These are phyloP conservation scores for Gossypium davidsonii DNA, from an alignment of 441 rosid genomes.

Conservation along the genomic window DNA sequence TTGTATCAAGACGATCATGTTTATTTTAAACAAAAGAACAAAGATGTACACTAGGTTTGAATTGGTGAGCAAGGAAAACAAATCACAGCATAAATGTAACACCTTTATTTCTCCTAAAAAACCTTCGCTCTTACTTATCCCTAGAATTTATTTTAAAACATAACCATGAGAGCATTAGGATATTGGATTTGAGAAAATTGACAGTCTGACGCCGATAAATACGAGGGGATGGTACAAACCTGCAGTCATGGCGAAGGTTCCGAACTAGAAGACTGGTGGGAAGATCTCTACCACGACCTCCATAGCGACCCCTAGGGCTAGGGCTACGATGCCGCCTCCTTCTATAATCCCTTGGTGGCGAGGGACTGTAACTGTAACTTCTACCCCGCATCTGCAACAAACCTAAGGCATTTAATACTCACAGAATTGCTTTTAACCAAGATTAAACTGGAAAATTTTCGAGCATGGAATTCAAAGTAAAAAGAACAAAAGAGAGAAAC, in stretches of 20 bases:
- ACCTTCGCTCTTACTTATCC: neutral
- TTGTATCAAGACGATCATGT: neutral
- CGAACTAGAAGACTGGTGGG: conserved; percentile 90
- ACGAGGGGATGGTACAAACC: conserved; percentile 29
- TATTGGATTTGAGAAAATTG: neutral
- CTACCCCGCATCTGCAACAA: conserved; percentile 53
- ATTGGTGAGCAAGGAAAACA: neutral
- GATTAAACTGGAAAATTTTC: neutral
- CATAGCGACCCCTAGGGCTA: conserved; percentile 52
- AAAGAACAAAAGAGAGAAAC: neutral
- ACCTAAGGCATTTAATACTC: conserved; percentile 7
- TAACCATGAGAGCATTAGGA: neutral
- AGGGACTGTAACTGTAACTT: conserved; percentile 82
- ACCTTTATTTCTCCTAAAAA: neutral
- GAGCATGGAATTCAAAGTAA: neutral
- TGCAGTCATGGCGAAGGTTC: conserved; percentile 73
- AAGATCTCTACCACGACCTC: conserved; percentile 50
- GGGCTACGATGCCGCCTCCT: conserved; percentile 60
- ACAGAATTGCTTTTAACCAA: neutral
- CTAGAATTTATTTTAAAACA: neutral
- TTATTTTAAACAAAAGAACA: neutral
- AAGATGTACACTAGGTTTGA: neutral
- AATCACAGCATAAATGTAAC: neutral
- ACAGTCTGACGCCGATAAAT: neutral
- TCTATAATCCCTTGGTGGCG: conserved; percentile 60